Evolutionary conservation across 352 stramenopile genomes (phyloP), one percentile per base, ranked within the genome.

Genomic region (Globisporangium rhizosaccharum): DNA sequence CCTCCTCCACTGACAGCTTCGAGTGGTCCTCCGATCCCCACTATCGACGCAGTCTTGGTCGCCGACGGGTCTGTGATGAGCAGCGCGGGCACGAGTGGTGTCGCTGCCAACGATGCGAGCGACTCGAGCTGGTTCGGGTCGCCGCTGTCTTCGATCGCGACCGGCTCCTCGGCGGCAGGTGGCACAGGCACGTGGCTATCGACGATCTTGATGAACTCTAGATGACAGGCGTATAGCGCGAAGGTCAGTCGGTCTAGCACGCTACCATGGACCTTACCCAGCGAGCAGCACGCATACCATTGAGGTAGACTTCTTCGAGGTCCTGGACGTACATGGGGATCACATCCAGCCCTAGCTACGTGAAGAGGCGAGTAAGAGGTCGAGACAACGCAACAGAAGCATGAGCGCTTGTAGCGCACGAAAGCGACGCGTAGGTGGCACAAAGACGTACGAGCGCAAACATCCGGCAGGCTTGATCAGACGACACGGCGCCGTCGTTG

Each of bases 161-260:
- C 36, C 14, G 48, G 7, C 15, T 51, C 61, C 25, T 44, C 56
- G 49, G 56, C 3, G 6, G 36, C 36, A 41, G 53, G 18, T n/a
- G 51, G 28, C 48, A n/a, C 51, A n/a, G 59, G 59, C 17, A 85
- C 65, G 52, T 89, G 73, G 44, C 68, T 84, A 41, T 87, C 79
- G 11, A 87, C 72, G 60, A 89, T 87, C 61, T 89, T 87, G 50
- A 89, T 71, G 48, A 87, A 86, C 57, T 89, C 79, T 88, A 46
- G 41, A 46, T 46, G 41, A 46, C 37, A 15, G 39, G 2, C 20
- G 2, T 37, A 23, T 2, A 12, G 10, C 39, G 39, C 41, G 14
- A 7, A 44, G 30, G 26, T 26, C 5, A 36, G 23, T 51, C 26
- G 41, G 18, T 37, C 15, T 18, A 28, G 9, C 30, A 36, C 9